Evolutionary conservation across 768 basidiomycete genomes (phyloP).

Genomic region (Lyophyllum atratum): DNA sequence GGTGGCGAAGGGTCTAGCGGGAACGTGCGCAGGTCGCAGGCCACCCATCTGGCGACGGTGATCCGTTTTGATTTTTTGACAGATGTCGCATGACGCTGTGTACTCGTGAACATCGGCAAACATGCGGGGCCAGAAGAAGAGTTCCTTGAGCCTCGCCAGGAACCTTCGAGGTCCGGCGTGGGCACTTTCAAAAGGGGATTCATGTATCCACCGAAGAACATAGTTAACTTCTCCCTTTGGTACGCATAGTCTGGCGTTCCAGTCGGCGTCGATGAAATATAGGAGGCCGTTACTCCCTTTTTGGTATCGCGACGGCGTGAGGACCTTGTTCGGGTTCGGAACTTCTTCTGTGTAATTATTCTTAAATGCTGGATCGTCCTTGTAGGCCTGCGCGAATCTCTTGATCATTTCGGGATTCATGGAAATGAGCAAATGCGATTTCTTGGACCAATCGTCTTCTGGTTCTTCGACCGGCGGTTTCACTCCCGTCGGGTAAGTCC

Average conservation of each 20-base stretch:
- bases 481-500: not conserved
- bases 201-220: slow-evolving; percentile 14
- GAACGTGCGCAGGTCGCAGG: not conserved
- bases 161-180: slow-evolving; percentile 12
- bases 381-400: not conserved
- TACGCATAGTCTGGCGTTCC: slow-evolving; percentile 18
- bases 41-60: not conserved
- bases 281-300: not conserved
- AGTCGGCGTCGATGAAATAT: slow-evolving; percentile 23
- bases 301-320: not conserved
- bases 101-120: not conserved
- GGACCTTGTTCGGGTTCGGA: not conserved
- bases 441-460: not conserved
- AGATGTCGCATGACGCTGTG: not conserved
- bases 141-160: slow-evolving; percentile 6
- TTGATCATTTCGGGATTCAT: not conserved
- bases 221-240: slow-evolving; percentile 3
- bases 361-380: not conserved
- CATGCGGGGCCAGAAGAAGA: not conserved
- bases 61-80: not conserved
- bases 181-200: slow-evolving; percentile 16
- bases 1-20: not conserved
- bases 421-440: not conserved
- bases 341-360: not conserved
- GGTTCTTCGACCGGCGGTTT: not conserved